Evolutionary conservation across 768 basidiomycete species (phyloP), one percentile per base, ranked within the genome.

Genomic region (Porphyrellus cyaneotinctus): DNA sequence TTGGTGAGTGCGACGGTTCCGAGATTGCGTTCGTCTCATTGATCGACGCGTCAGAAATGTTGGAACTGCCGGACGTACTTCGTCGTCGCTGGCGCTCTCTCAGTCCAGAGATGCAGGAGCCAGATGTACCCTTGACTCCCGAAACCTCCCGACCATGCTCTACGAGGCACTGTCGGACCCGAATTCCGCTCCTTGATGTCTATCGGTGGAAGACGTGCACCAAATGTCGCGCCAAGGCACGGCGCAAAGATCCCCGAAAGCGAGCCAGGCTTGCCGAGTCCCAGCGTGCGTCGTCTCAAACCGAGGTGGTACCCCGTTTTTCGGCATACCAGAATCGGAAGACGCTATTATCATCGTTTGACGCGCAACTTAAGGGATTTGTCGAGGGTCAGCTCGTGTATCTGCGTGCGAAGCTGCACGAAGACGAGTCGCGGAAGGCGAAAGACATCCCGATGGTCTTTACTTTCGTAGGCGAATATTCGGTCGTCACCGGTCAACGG

Each of bases 141-240:
- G 50, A 53, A 31, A 67, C 66, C 3, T 75, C 76, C 32, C 69
- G 77, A 15, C 53, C 74, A 1, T 80, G 79, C 51, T 56, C 61
- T 0, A 60, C 64, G 6, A 60, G 46, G 33, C 48, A 55, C 23
- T 80, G 79, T 48, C 62, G 59, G 2, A 66, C 59, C 31, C 66
- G 73, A 9, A 62, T 79, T 0, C 75, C 77, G 0, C 62, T 70
- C 3, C 45, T 46, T 2, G 58, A 58, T 15, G 71, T 76, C 51
- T 78, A 79, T 58, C 62, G 42, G 3, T 74, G 68, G 69, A 72
- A 74, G 49, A 66, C 67, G 46, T 81, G 79, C 38, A 48, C 56
- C n/a, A 38, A 58, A 1, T 78, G 77, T 56, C 70, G 71, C n/a
- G 47, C 53, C n/a, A 47, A 23, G 14, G 52, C 64, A 6, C 62